phyloP scores from a whole-genome alignment of 306 rosid genomes.

The Rosa rugosa region DNA sequence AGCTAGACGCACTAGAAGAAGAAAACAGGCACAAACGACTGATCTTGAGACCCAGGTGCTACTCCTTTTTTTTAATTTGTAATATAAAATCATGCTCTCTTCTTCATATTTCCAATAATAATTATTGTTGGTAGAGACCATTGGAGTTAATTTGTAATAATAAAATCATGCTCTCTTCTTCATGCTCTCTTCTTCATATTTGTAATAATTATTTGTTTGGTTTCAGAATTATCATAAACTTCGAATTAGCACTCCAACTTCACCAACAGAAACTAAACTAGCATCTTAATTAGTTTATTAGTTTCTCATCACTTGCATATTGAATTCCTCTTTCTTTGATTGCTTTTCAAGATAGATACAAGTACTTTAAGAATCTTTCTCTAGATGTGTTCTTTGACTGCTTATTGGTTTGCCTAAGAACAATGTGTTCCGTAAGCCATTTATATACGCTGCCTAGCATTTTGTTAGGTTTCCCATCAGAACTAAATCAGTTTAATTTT shows the following conservation, averaged over 20 bases:
- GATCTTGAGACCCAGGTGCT: constrained; percentile 61
- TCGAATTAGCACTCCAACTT: constrained; percentile 22
- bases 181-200: too few relatives aligned
- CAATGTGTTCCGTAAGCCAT: constrained; percentile 28
- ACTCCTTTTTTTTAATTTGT: constrained; percentile 16
- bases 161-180: too few relatives aligned
- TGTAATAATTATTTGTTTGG: constrained; percentile 6
- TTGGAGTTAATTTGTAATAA: too few relatives aligned
- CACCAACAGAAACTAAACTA: constrained; percentile 16
- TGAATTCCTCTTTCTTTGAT: constrained; percentile 41
- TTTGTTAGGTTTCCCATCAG: constrained; percentile 40
- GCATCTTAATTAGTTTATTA: constrained; percentile 11
- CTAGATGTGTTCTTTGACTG: too few relatives aligned
- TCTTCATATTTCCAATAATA: neutral
- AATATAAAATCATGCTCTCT: neutral
- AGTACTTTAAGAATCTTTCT: constrained; percentile 24
- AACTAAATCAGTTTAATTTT: constrained; percentile 41
- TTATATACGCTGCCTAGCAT: constrained; percentile 35
- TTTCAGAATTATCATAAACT: constrained; percentile 36
- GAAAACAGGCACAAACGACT: constrained; percentile 62
- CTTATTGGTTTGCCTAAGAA: too few relatives aligned
- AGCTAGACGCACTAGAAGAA: constrained; percentile 65
- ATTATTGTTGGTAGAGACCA: neutral
- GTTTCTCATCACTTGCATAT: constrained; percentile 1
- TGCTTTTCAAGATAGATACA: constrained; percentile 29